phyloP scores from a whole-genome alignment of 345 rosid species.

The Syzygium oleosum region DNA sequence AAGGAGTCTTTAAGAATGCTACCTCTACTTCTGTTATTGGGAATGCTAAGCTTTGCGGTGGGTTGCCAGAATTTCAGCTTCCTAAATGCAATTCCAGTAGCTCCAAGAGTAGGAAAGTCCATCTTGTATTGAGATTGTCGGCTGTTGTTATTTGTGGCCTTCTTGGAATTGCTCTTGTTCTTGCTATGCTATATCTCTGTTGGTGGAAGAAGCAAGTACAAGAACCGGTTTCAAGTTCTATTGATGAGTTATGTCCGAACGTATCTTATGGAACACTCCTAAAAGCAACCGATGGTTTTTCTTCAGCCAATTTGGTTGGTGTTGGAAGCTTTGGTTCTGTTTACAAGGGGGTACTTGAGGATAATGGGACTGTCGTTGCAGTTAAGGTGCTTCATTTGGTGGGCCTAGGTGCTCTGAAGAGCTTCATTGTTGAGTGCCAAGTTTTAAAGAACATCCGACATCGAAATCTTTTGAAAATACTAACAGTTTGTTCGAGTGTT shows the following conservation, averaged over 20 bases:
- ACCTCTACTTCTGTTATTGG: background rate
- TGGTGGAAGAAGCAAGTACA: background rate
- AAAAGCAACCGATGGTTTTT: background rate
- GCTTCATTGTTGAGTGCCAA: background rate
- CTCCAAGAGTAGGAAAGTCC: background rate
- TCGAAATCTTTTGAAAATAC: background rate
- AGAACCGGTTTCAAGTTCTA: background rate
- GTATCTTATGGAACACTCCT: background rate
- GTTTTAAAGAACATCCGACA: background rate
- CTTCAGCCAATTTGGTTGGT: background rate
- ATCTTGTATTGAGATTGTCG: background rate
- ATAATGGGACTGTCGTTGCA: background rate
- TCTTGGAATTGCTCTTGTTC: background rate
- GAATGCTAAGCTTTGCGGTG: constrained; percentile 4
- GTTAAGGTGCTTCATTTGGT: background rate
- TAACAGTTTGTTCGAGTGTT: background rate
- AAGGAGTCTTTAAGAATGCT: background rate
- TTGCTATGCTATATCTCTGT: background rate
- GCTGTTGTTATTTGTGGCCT: background rate
- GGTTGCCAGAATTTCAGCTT: background rate
- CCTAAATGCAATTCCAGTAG: background rate
- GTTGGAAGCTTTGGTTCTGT: background rate
- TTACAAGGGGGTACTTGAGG: background rate
- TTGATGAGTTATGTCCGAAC: background rate
- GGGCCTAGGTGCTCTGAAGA: background rate